Base-by-base conservation (phyloP, 2,329 filamentous ascomycete species). In the Ophiognomonia clavigignenti-juglandacearum region DNA sequence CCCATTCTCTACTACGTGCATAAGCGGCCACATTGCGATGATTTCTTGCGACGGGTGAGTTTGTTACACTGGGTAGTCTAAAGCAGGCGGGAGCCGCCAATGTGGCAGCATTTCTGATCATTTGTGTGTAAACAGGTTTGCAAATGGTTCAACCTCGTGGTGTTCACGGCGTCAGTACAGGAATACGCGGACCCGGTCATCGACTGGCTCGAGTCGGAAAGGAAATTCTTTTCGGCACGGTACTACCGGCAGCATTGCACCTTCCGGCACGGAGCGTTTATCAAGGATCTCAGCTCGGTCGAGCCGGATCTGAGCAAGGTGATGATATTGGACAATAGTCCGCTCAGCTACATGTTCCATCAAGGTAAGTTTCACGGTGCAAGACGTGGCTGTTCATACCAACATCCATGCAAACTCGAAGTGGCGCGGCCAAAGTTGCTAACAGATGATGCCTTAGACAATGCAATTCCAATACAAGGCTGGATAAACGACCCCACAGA, bases 401-500 rank as follows among this genome's bases (percentile, higher is more conserved):
- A n/a, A n/a, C n/a, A n/a, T n/a, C n/a, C n/a, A n/a, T n/a, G n/a
- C n/a, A n/a, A n/a, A n/a, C n/a, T n/a, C 4, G 4, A 20, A 7
- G 18, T 11, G 9, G 13, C 5, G 26, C 14, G 3, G 10, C 34
- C 18, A 46, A 22, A 35, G 27, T 54, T 18, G 5, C 7, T 16
- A 8, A n/a, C 61, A 54, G 59, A 51, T 39, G 39, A 13, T n/a
- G 14, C 19, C 11, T 6, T 61, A 98, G 93, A 98, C 67, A 98
- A 98, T 70, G 93, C 93, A 42, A 96, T 98, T 60, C 93, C 93
- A 3, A 97, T 98, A 63, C 92, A 97, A 72, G 93, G 93, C 61
- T 98, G 93, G 93, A 97, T 98, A 70, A 96, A 85, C 66, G 93
- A 98, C 69, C 93, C 93, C 19, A 97, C 93, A 22, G 93, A 98